Evolutionary conservation across 768 basidiomycete species (phyloP).

Genomic region (Rhizopogon roseolus): DNA sequence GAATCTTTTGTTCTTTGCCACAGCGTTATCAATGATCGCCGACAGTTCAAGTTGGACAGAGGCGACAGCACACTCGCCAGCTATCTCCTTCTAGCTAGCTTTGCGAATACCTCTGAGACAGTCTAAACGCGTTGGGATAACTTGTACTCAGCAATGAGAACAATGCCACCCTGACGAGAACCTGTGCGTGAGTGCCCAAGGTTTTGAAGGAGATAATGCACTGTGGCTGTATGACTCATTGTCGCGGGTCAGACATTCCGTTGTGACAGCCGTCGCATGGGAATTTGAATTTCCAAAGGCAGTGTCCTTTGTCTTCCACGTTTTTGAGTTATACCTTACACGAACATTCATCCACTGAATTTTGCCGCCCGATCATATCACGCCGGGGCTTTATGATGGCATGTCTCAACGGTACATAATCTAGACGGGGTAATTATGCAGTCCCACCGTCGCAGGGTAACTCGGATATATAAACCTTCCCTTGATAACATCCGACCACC

Average conservation of each 20-base stretch:
- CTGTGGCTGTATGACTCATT: background rate
- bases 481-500: conserved; percentile 8
- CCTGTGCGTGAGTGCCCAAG: background rate
- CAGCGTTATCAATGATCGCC: background rate
- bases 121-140: background rate
- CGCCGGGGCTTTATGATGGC: background rate
- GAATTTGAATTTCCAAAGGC: background rate
- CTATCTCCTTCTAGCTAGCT: background rate
- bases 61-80: background rate
- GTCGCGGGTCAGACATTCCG: background rate
- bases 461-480: conserved; percentile 25
- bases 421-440: background rate
- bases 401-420: conserved; percentile 1
- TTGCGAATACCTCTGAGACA: no score
- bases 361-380: background rate
- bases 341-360: background rate
- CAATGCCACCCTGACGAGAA: background rate
- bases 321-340: background rate
- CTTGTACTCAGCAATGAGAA: background rate
- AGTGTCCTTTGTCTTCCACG: conserved; percentile 1
- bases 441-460: conserved; percentile 13
- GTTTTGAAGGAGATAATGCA: background rate
- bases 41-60: background rate
- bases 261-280: background rate
- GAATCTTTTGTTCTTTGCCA: background rate